Base-by-base conservation (phyloP, 805 yeast species). In the Yarrowia sp. region DNA sequence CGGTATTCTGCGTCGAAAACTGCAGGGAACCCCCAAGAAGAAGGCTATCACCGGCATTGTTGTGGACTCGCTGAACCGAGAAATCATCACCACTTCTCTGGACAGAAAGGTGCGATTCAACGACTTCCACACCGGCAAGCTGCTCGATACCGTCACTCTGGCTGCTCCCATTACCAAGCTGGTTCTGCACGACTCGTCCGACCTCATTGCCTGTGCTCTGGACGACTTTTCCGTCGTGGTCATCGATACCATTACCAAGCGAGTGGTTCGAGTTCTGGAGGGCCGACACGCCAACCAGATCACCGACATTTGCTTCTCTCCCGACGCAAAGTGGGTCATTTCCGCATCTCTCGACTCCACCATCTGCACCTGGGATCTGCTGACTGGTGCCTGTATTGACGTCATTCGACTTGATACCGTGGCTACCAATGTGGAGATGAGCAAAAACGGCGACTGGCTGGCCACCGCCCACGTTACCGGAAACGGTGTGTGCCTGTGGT, bases 331-430 rank as follows among this genome's bases (percentile, higher is more conserved):
- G 74, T 95, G 98, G 98, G 78, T 95, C 36, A 86, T 95, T 9
- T 85, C 95, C 24, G 86, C 90, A 1, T 82, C 92, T 0, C 79
- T 92, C 67, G 99, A 95, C 73, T 82, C 90, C 1, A 92, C 98
- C 0, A 80, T 95, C 56, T 84, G 99, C 71, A 91, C 97, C 0
- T 95, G 98, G 98, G 98, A 95, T 75, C 82, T 95, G 66, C 98
- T 98, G 44, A 89, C 97, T 1, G 98, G 99, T 56, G 90, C 92
- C 0, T 93, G 98, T 75, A 91, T 95, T 65, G 99, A 95, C 77
- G 98, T 97, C 67, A 86, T 93, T 17, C 78, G 79, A 62, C 81
- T 95, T 26, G 85, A 88, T 1, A 84, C 81, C 69, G 92, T 92
- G n/a, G 96, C 88, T 3, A 91, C 98, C 0, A 79, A 83, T 64